These are phyloP conservation scores for Candida frijolesensis DNA, from an alignment of 1,139 yeast genomes.

Conservation along the genomic window DNA sequence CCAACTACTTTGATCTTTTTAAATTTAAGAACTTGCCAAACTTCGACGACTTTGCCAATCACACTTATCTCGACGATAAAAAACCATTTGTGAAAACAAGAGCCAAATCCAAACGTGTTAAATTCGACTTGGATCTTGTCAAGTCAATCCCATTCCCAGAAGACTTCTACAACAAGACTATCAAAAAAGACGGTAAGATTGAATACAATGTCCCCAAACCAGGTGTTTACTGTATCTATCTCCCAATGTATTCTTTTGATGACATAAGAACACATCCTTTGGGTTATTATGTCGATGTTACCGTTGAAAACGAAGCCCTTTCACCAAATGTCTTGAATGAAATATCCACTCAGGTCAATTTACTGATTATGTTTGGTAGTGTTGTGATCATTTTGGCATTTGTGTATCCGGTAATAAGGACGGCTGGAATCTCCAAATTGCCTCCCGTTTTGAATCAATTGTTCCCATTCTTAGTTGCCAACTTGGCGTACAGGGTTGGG, in stretches of 20 bases:
- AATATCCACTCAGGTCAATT: conserved; percentile 12
- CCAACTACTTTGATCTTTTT: conserved; percentile 13
- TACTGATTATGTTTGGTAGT: conserved; percentile 11
- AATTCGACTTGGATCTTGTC: conserved; percentile 9
- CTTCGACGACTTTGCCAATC: conserved; percentile 16
- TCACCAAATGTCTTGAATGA: conserved; percentile 12
- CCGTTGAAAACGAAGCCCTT: conserved; percentile 13
- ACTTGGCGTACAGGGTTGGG: conserved; percentile 6
- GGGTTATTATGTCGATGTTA: conserved; percentile 10
- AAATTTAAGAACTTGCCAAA: conserved; percentile 18
- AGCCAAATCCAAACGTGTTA: background rate
- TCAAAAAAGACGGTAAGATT: conserved; percentile 8
- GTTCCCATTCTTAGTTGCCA: conserved; percentile 7
- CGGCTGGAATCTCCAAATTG: conserved; percentile 3
- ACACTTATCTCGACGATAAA: conserved; percentile 14
- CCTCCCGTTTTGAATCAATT: conserved; percentile 9
- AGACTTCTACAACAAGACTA: conserved; percentile 7
- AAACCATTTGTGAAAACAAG: conserved; percentile 2
- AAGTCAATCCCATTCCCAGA: conserved; percentile 9
- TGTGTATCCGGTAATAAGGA: conserved; percentile 10
- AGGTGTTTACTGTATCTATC: conserved; percentile 18
- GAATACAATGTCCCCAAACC: conserved; percentile 9
- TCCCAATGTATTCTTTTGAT: conserved; percentile 16
- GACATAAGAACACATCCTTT: conserved; percentile 11
- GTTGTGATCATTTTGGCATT: conserved; percentile 9